Evolutionary conservation across 2,329 filamentous ascomycete genomes (phyloP).

Genomic region (Colletotrichum neosansevieriae): DNA sequence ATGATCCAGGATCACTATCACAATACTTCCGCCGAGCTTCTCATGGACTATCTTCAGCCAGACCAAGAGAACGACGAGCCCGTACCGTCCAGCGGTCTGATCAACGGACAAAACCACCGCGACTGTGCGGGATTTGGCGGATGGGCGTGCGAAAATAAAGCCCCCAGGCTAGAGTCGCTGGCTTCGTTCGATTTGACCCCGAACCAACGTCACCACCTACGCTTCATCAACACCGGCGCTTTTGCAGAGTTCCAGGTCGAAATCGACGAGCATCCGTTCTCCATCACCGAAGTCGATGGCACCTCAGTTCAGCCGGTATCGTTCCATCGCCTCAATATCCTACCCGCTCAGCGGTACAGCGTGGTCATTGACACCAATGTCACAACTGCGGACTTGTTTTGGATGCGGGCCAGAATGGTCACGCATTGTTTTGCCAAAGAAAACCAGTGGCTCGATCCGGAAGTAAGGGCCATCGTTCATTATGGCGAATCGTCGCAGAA

Average conservation of each 20-base stretch:
- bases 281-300: slow-evolving; percentile 78
- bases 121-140: slow-evolving; percentile 50
- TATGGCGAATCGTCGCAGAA: slow-evolving; percentile 41
- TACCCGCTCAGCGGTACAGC: slow-evolving; percentile 79
- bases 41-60: slow-evolving; percentile 66
- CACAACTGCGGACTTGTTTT: slow-evolving; percentile 66
- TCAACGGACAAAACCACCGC: slow-evolving; percentile 66
- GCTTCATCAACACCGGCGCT: slow-evolving; percentile 77
- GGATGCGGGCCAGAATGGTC: slow-evolving; percentile 68
- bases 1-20: slow-evolving; percentile 83
- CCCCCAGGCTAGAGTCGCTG: slow-evolving; percentile 41
- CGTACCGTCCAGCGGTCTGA: slow-evolving; percentile 72
- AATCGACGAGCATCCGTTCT: slow-evolving; percentile 74
- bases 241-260: slow-evolving; percentile 80
- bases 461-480: slow-evolving; percentile 48
- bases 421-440: slow-evolving; percentile 53
- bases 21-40: slow-evolving; percentile 61
- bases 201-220: slow-evolving; percentile 71
- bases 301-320: slow-evolving; percentile 71
- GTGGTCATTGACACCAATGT: slow-evolving; percentile 72
- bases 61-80: slow-evolving; percentile 72
- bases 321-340: slow-evolving; percentile 72
- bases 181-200: slow-evolving; percentile 58
- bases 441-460: slow-evolving; percentile 48
- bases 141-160: slow-evolving; percentile 57